Evolutionary conservation across 176 grass and related monocot genomes (phyloP), one percentile per base, ranked within the genome.

Genomic region (Puya raimondii): DNA sequence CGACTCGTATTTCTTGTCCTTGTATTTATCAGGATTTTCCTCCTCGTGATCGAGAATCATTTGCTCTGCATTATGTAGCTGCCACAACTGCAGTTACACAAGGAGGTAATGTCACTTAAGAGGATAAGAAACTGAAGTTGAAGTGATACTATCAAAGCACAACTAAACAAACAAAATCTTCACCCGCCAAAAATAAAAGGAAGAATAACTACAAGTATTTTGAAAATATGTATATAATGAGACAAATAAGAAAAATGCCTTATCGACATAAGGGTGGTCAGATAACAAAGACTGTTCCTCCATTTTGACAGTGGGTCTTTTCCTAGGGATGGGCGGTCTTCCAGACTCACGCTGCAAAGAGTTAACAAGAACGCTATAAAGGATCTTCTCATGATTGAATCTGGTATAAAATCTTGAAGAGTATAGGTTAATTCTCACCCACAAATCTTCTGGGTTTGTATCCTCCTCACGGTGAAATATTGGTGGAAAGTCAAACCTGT

Each of bases 31-130:
- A 66, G 86, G 89, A 85, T 97, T 92, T 80, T 92, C 84, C 29
- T 97, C 89, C 78, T 97, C 93, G 9, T 97, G 78, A 72, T 92
- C 93, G 76, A 92, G 77, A 79, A 97, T 97, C 93, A 92, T 92
- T 69, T 97, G 93, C 49, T 97, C 86, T 77, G 86, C 89, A 72
- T 97, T 92, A 71, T 96, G 93, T 78, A 91, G 83, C 63, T 85
- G 81, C 89, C 93, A 97, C 48, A 92, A 87, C 84, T 96, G 86
- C 74, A 78, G 7, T 49, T 11, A 9, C 56, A 20, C 27, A 10
- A 74, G 52, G 17, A 66, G 33, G 16, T 22, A 61, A 61, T 61
- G 8, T 5, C 56, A 10, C 16, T 61, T 61, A 61, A 61, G 2
- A 61, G 56, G 56, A 61, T 61, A 59, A 78, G 2, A 59, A 33